A percentile compares a stretch with the other conserved stretches of the same genome.
These are phyloP conservation scores for Metarhizium guizhouense DNA, from an alignment of 2,329 filamentous ascomycete genomes.

Conservation along the genomic window DNA sequence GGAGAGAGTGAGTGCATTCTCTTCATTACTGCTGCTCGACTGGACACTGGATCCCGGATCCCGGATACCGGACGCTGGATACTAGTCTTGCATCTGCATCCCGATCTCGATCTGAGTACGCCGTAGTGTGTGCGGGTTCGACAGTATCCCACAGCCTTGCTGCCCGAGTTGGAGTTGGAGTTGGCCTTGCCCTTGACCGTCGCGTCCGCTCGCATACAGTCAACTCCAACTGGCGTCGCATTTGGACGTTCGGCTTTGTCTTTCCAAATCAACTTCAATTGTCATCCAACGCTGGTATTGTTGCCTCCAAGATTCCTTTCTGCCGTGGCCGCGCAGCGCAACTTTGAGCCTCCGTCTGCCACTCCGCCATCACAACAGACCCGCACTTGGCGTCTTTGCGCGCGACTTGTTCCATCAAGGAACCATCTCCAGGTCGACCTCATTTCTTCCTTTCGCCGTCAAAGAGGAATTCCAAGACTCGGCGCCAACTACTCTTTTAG, in stretches of 20 bases:
- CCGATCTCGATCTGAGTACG: background rate
- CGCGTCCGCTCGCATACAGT: background rate
- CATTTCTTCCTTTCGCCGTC: background rate
- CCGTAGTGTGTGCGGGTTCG: background rate
- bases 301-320: background rate
- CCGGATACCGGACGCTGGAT: no score
- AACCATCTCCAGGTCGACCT: background rate
- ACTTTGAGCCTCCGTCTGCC: background rate
- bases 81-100: no score
- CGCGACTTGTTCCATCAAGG: background rate
- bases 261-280: background rate
- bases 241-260: background rate
- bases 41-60: background rate
- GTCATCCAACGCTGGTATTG: background rate
- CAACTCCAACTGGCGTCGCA: background rate
- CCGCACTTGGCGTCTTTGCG: background rate
- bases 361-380: background rate
- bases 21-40: background rate
- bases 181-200: background rate
- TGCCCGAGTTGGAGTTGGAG: background rate
- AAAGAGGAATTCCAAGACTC: background rate
- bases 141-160: background rate
- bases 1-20: background rate
- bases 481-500: slow-evolving; percentile 1
- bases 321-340: background rate